Conservation (phyloP, 345 rosid species). For the Trapa incisa region DNA sequence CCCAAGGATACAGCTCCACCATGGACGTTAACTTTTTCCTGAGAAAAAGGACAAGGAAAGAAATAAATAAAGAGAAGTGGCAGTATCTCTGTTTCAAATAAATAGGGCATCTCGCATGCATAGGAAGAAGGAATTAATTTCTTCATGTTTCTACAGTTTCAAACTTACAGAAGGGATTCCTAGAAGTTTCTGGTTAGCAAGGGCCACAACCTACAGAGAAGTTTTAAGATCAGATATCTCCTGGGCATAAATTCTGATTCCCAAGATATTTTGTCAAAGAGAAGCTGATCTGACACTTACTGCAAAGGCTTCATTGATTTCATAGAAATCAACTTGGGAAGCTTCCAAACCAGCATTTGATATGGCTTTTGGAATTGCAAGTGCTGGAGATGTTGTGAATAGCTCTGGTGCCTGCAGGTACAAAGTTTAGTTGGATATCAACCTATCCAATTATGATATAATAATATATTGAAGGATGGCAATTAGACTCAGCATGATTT, state of each 20-base stretch:
- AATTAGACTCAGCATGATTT: background rate
- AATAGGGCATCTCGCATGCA: background rate
- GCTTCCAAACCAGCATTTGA: conserved; percentile 69
- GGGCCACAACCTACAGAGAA: conserved; percentile 71
- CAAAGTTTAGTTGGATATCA: conserved; percentile 14
- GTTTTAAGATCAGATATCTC: conserved; percentile 3
- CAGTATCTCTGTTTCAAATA: background rate
- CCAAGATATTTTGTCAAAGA: background rate
- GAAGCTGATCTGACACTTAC: conserved; percentile 27
- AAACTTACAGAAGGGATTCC: conserved; percentile 64
- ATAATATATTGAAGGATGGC: background rate
- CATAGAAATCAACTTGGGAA: conserved; percentile 80
- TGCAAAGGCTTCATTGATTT: conserved; percentile 96
- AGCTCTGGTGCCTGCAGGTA: conserved; percentile 74
- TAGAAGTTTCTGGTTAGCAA: conserved; percentile 74
- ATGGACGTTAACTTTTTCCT: conserved; percentile 81
- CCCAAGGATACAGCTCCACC: conserved; percentile 98
- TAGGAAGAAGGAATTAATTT: too few relatives aligned
- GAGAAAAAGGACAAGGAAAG: conserved; percentile 13
- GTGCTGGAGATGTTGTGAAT: conserved; percentile 93
- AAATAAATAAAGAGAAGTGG: background rate
- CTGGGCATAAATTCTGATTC: background rate
- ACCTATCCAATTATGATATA: background rate
- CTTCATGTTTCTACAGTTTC: background rate
- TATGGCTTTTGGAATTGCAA: conserved; percentile 90